Base-by-base conservation (phyloP, 2,329 filamentous ascomycete genomes). In the Diaporthe vexans region DNA sequence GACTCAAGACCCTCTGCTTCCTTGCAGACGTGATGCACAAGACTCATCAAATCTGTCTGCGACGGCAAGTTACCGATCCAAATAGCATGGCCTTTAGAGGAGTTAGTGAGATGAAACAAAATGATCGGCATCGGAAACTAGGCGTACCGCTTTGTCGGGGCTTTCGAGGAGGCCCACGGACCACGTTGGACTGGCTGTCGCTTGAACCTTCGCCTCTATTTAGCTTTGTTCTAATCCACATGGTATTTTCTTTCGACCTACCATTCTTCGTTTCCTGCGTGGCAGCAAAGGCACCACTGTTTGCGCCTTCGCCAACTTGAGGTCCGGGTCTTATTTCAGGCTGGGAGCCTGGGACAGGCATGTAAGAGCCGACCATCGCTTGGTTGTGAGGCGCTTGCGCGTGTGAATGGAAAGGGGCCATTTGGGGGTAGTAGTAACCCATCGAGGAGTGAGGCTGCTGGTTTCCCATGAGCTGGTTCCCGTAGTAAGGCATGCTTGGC, bases 11-110 rank as follows among this genome's bases (percentile, higher is more conserved):
- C 90, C 0, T 88, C 89, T 0, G 94, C 92, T 77, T 95, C 93
- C 76, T 91, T 91, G 76, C 94, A 97, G 74, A 98, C 97, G 81
- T 98, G 94, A 75, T 97, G 91, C 70, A 98, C 97, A n/a, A 98
- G 86, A 74, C 90, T 93, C 83, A 95, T 92, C 17, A 98, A 88
- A 54, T 92, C 92, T 0, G 95, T 94, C 65, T 94, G 93, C 0
- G 94, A 94, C 5, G 96, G 95, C 0, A 98, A 87, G 81, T 98
- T 98, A 54, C 97, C 97, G 37, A 98, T 94, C 96, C 97, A 98
- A 26, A 98, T 91, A 0, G 96, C 96, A 81, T 98, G 94, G 1
- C 95, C 96, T 86, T 88, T 70, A 43, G 46, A 37, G 40, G 70
- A 21, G 33, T 76, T 61, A 76, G 63, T 13, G 26, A 37, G 11